Conservation (phyloP, 179 eudicot genomes). For the Amaranthus tricolor region DNA sequence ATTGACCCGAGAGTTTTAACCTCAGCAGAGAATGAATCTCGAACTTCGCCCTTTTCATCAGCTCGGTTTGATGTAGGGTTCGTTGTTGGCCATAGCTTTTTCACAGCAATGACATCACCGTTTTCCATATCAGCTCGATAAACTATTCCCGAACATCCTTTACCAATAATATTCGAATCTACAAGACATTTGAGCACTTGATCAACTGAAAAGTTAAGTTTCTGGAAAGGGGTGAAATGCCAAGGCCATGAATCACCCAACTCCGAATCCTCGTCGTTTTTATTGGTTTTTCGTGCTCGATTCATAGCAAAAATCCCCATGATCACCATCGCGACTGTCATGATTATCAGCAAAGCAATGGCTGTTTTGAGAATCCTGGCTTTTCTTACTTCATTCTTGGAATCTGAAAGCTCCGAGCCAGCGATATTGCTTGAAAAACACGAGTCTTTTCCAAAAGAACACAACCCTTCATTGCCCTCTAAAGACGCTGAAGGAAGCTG, state of each 20-base stretch:
- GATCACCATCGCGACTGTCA: conserved; percentile 38
- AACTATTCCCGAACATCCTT: conserved; percentile 54
- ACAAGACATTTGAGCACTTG: conserved; percentile 42
- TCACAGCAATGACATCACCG: conserved; percentile 50
- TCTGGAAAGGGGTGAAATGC: conserved; percentile 54
- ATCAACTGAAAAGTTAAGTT: conserved; percentile 45
- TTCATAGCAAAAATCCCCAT: conserved; percentile 40
- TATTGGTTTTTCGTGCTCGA: conserved; percentile 28
- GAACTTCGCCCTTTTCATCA: conserved; percentile 29
- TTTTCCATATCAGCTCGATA: conserved; percentile 45
- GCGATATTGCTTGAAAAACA: conserved; percentile 23
- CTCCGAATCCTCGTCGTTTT: conserved; percentile 32
- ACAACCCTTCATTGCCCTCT: conserved; percentile 42
- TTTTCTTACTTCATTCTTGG: conserved; percentile 19
- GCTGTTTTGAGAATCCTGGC: conserved; percentile 33
- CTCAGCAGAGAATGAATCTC: conserved; percentile 63
- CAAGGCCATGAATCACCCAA: conserved; percentile 48
- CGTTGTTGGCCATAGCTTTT: conserved; percentile 52
- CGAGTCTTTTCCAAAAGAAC: conserved; percentile 32
- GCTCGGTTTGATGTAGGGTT: conserved; percentile 17
- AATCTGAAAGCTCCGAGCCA: conserved; percentile 9
- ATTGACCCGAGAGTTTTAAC: conserved; percentile 53
- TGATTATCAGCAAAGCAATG: conserved; percentile 30
- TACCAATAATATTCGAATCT: conserved; percentile 50
- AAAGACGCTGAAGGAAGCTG: conserved; percentile 37